These are phyloP conservation scores for Euphorbia lathyris DNA, from an alignment of 345 rosid species.

Conservation along the genomic window DNA sequence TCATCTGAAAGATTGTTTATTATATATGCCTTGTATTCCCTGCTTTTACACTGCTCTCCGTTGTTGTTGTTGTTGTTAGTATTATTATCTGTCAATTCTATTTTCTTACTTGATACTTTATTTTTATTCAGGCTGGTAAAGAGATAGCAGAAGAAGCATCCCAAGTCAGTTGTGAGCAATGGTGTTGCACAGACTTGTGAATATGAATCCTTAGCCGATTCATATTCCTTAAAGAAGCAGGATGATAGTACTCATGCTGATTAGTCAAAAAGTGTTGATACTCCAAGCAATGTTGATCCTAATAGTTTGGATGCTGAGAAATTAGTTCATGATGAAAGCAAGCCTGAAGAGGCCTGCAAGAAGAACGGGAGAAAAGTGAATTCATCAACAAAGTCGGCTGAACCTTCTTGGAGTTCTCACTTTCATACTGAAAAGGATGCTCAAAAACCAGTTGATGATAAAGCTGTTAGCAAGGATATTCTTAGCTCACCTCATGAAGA, in stretches of 20 bases:
- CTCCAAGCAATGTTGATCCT: too few species aligned
- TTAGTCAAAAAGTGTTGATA: too few species aligned
- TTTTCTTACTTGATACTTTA: conserved; percentile 1
- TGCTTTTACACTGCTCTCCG: not conserved
- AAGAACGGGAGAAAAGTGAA: conserved; percentile 38
- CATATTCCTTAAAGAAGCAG: conserved; percentile 41
- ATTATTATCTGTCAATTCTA: not conserved
- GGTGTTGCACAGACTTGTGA: conserved; percentile 46
- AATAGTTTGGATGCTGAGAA: too few species aligned
- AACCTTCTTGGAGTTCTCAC: conserved; percentile 40
- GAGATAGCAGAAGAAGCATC: too few species aligned
- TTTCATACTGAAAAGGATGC: conserved; percentile 43
- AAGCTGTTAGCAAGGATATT: too few species aligned
- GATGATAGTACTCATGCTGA: conserved; percentile 33
- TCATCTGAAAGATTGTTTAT: not conserved
- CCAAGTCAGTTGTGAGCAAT: conserved; percentile 61
- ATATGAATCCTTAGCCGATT: conserved; percentile 43
- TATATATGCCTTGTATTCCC: not conserved
- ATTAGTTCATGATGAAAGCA: conserved; percentile 25
- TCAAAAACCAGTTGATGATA: conserved; percentile 31
- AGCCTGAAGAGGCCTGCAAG: conserved; percentile 31
- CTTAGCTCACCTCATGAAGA: conserved; percentile 34
- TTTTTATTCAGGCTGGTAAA: too few species aligned
- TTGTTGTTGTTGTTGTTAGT: not conserved
- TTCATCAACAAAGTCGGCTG: conserved; percentile 29